Conservation (phyloP, 495 filamentous ascomycete species). For the Penicillium arizonense region DNA sequence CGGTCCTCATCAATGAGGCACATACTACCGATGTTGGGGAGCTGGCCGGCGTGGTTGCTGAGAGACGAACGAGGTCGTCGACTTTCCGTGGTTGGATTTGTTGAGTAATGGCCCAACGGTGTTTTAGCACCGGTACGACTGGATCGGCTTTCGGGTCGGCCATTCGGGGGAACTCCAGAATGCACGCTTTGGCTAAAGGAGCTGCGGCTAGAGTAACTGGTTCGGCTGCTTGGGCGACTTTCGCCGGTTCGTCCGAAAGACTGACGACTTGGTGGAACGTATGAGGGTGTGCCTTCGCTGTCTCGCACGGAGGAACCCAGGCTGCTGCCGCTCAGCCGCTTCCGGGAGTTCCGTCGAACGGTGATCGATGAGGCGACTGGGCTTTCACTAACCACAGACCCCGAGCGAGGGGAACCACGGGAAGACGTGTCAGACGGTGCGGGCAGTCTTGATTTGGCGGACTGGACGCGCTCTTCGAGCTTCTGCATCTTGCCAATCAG, state of each 20-base stretch:
- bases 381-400: constrained; percentile 49
- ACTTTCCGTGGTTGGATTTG: constrained; percentile 43
- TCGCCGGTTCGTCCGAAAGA: constrained; percentile 49
- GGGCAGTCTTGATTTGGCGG: constrained; percentile 89
- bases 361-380: constrained; percentile 73
- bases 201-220: constrained; percentile 42
- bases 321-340: constrained; percentile 60
- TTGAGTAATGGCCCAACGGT: constrained; percentile 52
- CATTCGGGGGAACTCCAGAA: constrained; percentile 24
- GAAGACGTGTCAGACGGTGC: constrained; percentile 77
- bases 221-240: constrained; percentile 48
- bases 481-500: constrained; percentile 96
- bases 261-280: constrained; percentile 43
- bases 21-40: constrained; percentile 36
- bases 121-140: constrained; percentile 67
- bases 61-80: constrained; percentile 49
- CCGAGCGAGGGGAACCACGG: constrained; percentile 68
- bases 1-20: constrained; percentile 44
- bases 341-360: constrained; percentile 69
- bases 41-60: constrained; percentile 40
- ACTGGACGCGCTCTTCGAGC: constrained; percentile 88
- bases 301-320: constrained; percentile 53
- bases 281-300: constrained; percentile 45
- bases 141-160: constrained; percentile 65
- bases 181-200: constrained; percentile 44